Conservation (phyloP, 192 early-diverging fungal genomes). For the Umbelopsis ramanniana region DNA sequence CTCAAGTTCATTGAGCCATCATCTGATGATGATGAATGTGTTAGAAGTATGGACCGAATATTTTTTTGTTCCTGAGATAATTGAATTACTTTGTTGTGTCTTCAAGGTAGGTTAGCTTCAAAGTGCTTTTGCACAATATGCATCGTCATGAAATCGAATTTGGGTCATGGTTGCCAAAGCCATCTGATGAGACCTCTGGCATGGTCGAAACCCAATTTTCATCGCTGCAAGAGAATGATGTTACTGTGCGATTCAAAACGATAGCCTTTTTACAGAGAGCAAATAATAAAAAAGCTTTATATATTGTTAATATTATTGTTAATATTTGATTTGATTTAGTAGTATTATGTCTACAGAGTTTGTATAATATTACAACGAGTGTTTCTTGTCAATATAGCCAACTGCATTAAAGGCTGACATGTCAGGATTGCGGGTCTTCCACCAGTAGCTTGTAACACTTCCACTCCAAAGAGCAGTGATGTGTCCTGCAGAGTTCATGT, state of each 20-base stretch:
- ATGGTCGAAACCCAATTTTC: constrained; percentile 17
- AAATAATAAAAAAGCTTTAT: background rate
- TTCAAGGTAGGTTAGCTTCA: too few relatives aligned
- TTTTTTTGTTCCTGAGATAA: too few relatives aligned
- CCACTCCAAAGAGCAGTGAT: constrained; percentile 35
- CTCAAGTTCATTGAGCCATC: background rate
- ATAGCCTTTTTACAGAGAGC: background rate
- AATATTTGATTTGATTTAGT: background rate
- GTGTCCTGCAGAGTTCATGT: constrained; percentile 46
- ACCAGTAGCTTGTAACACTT: constrained; percentile 32
- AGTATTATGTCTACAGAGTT: background rate
- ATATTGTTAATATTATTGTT: too few relatives aligned
- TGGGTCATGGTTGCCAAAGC: constrained; percentile 21
- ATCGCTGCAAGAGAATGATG: background rate
- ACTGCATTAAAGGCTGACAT: background rate
- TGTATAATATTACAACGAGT: constrained; percentile 23
- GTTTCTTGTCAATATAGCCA: constrained; percentile 17
- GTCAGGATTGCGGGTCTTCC: background rate
- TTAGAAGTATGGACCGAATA: background rate
- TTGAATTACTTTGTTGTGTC: too few relatives aligned
- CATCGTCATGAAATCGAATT: background rate
- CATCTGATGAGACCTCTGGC: constrained; percentile 23
- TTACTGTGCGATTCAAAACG: background rate
- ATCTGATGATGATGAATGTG: constrained; percentile 24
- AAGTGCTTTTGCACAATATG: background rate